These are phyloP conservation scores for Lyophyllum decastes DNA, from an alignment of 768 basidiomycete species.

Conservation along the genomic window DNA sequence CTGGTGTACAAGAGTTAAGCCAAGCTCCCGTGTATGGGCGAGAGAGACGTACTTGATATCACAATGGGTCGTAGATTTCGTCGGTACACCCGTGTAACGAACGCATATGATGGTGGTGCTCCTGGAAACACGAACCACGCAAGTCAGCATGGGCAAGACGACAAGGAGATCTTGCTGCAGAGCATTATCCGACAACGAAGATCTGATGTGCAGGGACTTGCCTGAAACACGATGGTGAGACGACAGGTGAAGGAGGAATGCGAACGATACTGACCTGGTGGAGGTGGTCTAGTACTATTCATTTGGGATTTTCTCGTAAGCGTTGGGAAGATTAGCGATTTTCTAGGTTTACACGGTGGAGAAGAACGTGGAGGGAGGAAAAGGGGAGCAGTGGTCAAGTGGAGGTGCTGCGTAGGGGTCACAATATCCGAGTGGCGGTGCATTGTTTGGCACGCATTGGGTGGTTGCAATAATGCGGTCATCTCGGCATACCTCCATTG, in stretches of 20 bases:
- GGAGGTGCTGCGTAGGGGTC: slow-evolving; percentile 12
- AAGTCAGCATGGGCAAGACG: background rate
- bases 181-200: background rate
- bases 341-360: slow-evolving; percentile 4
- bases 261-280: too few relatives aligned
- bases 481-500: background rate
- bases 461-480: background rate
- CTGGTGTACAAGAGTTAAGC: slow-evolving; percentile 23
- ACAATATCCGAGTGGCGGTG: slow-evolving; percentile 15
- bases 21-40: background rate
- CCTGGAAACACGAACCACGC: slow-evolving; percentile 27
- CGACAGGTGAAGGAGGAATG: background rate
- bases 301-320: too few relatives aligned
- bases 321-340: background rate
- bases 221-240: background rate
- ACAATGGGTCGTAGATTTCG: slow-evolving; percentile 67
- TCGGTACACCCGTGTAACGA: slow-evolving; percentile 55
- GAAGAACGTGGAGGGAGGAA: slow-evolving; percentile 11
- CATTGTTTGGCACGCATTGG: slow-evolving; percentile 10
- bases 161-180: too few relatives aligned
- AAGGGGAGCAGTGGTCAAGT: background rate
- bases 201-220: background rate
- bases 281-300: too few relatives aligned
- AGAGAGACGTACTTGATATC: slow-evolving; percentile 32
- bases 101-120: slow-evolving; percentile 59